A percentile compares a stretch with the other conserved stretches of the same genome.
phyloP scores from a whole-genome alignment of 768 basidiomycete species.

The Hortiboletus flavorubellus region DNA sequence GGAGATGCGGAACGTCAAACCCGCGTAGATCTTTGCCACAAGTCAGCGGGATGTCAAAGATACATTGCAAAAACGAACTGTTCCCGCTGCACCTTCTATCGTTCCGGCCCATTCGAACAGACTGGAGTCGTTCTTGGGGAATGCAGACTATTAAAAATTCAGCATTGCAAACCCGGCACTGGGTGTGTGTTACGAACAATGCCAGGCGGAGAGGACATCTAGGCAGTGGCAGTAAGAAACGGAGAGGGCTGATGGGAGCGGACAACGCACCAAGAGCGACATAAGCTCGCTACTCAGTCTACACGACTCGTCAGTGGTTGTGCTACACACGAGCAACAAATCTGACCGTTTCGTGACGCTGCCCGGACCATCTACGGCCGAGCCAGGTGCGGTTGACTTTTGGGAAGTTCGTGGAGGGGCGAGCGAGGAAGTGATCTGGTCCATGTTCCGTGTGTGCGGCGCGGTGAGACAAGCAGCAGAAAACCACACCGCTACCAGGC shows the following conservation, averaged over 20 bases:
- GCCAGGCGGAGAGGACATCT: slow-evolving; percentile 90
- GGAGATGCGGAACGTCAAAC: slow-evolving; percentile 76
- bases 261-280: slow-evolving; percentile 74
- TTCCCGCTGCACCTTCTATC: slow-evolving; percentile 76
- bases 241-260: background rate
- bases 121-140: slow-evolving; percentile 83
- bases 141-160: slow-evolving; percentile 63
- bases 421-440: slow-evolving; percentile 64
- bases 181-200: slow-evolving; percentile 52
- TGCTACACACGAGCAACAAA: background rate
- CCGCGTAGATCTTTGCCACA: slow-evolving; percentile 62
- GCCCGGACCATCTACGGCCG: slow-evolving; percentile 57
- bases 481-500: slow-evolving; percentile 1
- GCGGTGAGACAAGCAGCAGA: slow-evolving; percentile 5
- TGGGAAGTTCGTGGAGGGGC: slow-evolving; percentile 54
- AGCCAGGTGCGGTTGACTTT: slow-evolving; percentile 54
- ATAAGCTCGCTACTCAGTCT: slow-evolving; percentile 83
- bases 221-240: slow-evolving; percentile 9
- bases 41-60: slow-evolving; percentile 1
- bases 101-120: slow-evolving; percentile 90
- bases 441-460: slow-evolving; percentile 46
- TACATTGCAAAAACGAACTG: slow-evolving; percentile 34
- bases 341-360: slow-evolving; percentile 80
- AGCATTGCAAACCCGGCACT: background rate
- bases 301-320: slow-evolving; percentile 3